These are phyloP conservation scores for Termitomyces sp. DNA, from an alignment of 768 basidiomycete species.

Conservation along the genomic window DNA sequence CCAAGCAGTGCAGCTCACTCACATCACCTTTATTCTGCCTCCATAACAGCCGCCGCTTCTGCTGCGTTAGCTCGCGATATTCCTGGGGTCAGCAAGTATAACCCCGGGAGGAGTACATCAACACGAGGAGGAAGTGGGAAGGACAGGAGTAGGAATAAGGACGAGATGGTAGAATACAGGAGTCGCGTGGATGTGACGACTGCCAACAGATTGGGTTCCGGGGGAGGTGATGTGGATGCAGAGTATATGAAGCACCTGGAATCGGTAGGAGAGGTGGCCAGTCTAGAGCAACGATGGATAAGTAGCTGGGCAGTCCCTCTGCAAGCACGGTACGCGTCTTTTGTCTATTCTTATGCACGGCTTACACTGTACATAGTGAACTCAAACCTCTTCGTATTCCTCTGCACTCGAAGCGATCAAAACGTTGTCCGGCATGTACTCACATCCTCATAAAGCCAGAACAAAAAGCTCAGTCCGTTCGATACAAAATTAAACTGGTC, in stretches of 20 bases:
- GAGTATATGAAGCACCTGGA: conserved; percentile 67
- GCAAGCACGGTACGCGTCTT: conserved; percentile 50
- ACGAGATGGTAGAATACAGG: conserved; percentile 75
- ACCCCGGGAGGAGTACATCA: conserved; percentile 45
- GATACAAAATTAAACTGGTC: conserved; percentile 97
- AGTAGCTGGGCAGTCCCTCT: conserved; percentile 72
- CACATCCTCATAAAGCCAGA: conserved; percentile 99
- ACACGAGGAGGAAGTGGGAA: conserved; percentile 43
- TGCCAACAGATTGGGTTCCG: conserved; percentile 47
- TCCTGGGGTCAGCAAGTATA: conserved; percentile 76
- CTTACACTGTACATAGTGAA: conserved; percentile 43
- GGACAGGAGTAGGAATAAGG: conserved; percentile 63
- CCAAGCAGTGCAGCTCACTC: conserved; percentile 50
- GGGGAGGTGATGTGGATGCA: conserved; percentile 63
- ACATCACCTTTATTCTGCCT: conserved; percentile 71
- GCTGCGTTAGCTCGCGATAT: conserved; percentile 87
- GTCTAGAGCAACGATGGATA: conserved; percentile 75
- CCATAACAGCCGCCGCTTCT: conserved; percentile 86
- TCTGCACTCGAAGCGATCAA: conserved; percentile 88
- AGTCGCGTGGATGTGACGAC: conserved; percentile 62
- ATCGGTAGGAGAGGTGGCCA: conserved; percentile 55
- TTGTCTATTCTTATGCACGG: not conserved
- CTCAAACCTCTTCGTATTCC: conserved; percentile 87
- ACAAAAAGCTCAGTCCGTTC: conserved; percentile 89
- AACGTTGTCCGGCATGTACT: conserved; percentile 89